phyloP scores from a whole-genome alignment of 805 yeast species.

The Sporopachydermia lactativora region DNA sequence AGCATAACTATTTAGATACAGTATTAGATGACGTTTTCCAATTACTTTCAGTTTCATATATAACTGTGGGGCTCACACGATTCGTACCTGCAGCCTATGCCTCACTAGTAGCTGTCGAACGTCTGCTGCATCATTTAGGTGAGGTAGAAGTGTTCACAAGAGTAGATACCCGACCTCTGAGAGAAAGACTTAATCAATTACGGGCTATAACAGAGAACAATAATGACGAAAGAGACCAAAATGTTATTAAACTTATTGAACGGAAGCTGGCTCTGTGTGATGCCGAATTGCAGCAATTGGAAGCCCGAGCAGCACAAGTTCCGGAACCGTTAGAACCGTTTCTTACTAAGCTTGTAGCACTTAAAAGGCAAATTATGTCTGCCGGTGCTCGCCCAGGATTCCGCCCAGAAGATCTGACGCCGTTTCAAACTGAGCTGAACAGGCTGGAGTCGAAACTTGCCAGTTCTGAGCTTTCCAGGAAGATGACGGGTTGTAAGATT shows the following conservation, averaged over 20 bases:
- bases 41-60: conserved; percentile 68
- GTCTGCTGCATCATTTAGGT: conserved; percentile 67
- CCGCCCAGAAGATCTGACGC: conserved; percentile 19
- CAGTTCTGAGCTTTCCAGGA: not conserved
- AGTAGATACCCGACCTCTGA: conserved; percentile 70
- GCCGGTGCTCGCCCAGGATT: conserved; percentile 29
- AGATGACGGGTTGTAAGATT: too few relatives aligned
- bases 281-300: conserved; percentile 41
- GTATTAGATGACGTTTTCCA: conserved; percentile 85
- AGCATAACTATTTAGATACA: conserved; percentile 40
- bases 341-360: conserved; percentile 44
- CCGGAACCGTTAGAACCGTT: conserved; percentile 34
- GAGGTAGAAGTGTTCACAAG: conserved; percentile 74
- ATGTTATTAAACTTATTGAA: conserved; percentile 46
- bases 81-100: conserved; percentile 93
- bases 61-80: conserved; percentile 83
- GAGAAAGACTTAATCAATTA: conserved; percentile 59
- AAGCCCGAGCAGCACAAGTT: conserved; percentile 37
- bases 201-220: conserved; percentile 39
- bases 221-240: conserved; percentile 30
- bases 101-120: conserved; percentile 72
- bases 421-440: conserved; percentile 24
- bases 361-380: conserved; percentile 49
- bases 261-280: conserved; percentile 53
- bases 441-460: conserved; percentile 31